A percentile compares a stretch with the other conserved stretches of the same genome.
Evolutionary conservation across 2,329 filamentous ascomycete genomes (phyloP).

Genomic region (Fusarium solani-melongenae): DNA sequence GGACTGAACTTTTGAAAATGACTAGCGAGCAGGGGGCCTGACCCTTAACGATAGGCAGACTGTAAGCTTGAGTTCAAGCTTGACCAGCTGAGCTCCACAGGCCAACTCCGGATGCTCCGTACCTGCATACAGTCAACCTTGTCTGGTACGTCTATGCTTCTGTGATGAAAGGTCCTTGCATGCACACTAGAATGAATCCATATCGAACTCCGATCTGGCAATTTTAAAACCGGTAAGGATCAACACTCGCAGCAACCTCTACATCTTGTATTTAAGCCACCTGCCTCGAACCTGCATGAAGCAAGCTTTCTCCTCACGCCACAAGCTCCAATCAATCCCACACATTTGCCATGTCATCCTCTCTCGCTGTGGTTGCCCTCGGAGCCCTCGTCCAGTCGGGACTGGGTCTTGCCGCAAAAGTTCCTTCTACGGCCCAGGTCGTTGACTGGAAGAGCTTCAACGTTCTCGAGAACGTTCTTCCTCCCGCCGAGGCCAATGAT

Average conservation of each 20-base stretch:
- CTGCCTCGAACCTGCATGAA: not conserved
- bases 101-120: not conserved
- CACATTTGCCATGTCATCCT: not conserved
- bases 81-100: not conserved
- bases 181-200: not conserved
- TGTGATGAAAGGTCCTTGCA: not conserved
- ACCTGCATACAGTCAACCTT: not conserved
- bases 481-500: conserved; percentile 27
- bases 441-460: conserved; percentile 39
- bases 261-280: not conserved
- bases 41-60: not conserved
- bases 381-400: not conserved
- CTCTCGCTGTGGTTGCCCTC: not conserved
- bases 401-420: not conserved
- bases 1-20: not conserved
- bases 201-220: not conserved
- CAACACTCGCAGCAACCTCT: not conserved
- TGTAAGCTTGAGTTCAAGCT: not conserved
- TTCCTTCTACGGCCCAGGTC: conserved; percentile 24
- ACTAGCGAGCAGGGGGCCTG: not conserved
- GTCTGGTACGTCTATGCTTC: not conserved
- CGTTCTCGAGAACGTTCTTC: conserved; percentile 30
- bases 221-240: not conserved
- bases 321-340: not conserved
- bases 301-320: not conserved